phyloP scores from a whole-genome alignment of 1,284 basidiomycete species.

The Pseudozyma sp. region DNA sequence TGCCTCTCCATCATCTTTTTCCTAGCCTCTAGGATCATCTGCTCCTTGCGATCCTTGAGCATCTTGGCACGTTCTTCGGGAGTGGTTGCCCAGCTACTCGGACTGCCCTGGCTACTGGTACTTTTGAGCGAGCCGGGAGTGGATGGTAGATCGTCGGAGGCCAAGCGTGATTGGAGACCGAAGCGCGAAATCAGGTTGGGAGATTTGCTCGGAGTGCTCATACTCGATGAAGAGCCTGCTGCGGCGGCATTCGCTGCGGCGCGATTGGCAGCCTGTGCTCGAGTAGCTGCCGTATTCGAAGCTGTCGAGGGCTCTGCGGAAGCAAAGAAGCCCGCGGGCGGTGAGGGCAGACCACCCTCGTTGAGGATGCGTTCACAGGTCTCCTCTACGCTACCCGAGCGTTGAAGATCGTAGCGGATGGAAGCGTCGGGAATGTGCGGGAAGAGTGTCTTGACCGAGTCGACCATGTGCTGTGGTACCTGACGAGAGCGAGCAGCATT shows the following conservation, averaged over 20 bases:
- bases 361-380: constrained; percentile 62
- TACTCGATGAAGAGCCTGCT: constrained; percentile 12
- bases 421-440: constrained; percentile 61
- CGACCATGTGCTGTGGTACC: constrained; percentile 56
- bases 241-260: constrained; percentile 20
- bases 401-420: constrained; percentile 61
- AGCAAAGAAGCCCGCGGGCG: constrained; percentile 52
- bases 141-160: constrained; percentile 10
- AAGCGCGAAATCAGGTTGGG: constrained; percentile 53
- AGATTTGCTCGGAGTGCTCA: constrained; percentile 31
- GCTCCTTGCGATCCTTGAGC: constrained; percentile 52
- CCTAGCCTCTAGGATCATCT: constrained; percentile 51
- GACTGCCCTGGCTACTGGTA: constrained; percentile 28
- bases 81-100: constrained; percentile 44
- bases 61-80: constrained; percentile 43
- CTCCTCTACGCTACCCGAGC: constrained; percentile 56
- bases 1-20: constrained; percentile 43
- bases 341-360: constrained; percentile 57
- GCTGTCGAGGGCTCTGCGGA: constrained; percentile 28
- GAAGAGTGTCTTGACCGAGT: constrained; percentile 60
- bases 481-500: constrained; percentile 41
- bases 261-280: constrained; percentile 28
- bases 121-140: constrained; percentile 19
- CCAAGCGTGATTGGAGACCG: constrained; percentile 42
- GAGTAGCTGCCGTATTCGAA: constrained; percentile 15